Evolutionary conservation across 2,329 filamentous ascomycete species (phyloP), one percentile per base, ranked within the genome.

Genomic region (Apiospora sp.): DNA sequence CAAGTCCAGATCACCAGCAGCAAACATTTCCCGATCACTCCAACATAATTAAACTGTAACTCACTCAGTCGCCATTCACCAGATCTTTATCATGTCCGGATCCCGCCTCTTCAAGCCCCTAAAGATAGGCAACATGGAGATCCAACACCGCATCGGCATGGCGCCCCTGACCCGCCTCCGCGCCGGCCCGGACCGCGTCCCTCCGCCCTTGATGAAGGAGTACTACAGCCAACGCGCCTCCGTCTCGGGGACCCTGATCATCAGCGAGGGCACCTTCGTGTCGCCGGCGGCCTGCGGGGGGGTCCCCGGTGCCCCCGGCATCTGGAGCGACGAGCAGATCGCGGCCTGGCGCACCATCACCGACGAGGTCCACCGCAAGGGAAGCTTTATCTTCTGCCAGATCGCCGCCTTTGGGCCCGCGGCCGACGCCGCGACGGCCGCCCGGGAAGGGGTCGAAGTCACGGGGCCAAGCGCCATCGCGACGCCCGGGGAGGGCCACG

Each of bases 371-470:
- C 90, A 92, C 79, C 82, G 82, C 46, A 88, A 89, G 77, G 87
- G 87, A 41, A 84, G 84, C 48, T 87, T 85, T 77, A 90, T 93
- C 70, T 92, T 85, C 80, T 80, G 86, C 2, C 92, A 93, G 77
- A 83, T 93, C 0, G 92, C 89, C 85, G 87, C 86, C 0, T 82
- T 90, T 7, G 91, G 92, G 6, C 87, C 92, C 5, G 85, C 86
- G 2, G 88, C 87, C 0, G 80, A 84, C 43, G 69, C 74, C 0
- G 77, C 77, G 1, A 41, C 78, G 5, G 75, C 77, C 7, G 61
- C 73, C 27, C 75, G 76, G 19, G 80, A 83, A 48, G 81, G 79
- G 0, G 4, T 46, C 71, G 0, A 77, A 0, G 81, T 77, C 54
- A 78, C 76, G 37, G 24, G 34, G 19, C n/a, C 72, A 24, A 73